These are phyloP conservation scores for Aspergillus fijiensis DNA, from an alignment of 2,329 filamentous ascomycete genomes.

Conservation along the genomic window DNA sequence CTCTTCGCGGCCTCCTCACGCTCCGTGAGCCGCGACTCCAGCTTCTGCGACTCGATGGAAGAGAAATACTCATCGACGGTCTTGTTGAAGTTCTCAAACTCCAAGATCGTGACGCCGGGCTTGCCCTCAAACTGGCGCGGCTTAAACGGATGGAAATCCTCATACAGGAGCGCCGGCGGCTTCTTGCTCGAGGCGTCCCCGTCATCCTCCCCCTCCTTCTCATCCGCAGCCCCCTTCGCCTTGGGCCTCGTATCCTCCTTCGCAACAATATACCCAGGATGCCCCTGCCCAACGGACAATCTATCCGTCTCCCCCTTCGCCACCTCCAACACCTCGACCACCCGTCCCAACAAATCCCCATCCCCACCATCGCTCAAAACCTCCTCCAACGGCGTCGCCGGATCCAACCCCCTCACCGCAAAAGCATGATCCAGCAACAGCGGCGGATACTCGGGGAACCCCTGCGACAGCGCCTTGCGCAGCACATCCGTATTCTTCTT, in stretches of 20 bases:
- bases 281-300: slow-evolving; percentile 64
- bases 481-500: slow-evolving; percentile 75
- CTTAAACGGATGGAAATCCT: slow-evolving; percentile 92
- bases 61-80: slow-evolving; percentile 97
- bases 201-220: slow-evolving; percentile 34
- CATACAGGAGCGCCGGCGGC: slow-evolving; percentile 64
- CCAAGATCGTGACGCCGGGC: slow-evolving; percentile 64
- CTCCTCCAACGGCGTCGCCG: slow-evolving; percentile 63
- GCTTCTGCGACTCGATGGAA: slow-evolving; percentile 87
- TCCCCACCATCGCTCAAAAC: slow-evolving; percentile 66
- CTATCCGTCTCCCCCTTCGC: slow-evolving; percentile 68
- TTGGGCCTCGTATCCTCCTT: slow-evolving; percentile 50
- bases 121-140: slow-evolving; percentile 76
- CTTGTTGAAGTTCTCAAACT: slow-evolving; percentile 83
- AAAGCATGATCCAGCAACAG: slow-evolving; percentile 85
- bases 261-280: slow-evolving; percentile 86
- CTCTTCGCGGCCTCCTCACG: slow-evolving; percentile 76
- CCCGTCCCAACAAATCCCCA: slow-evolving; percentile 57
- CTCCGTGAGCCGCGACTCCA: slow-evolving; percentile 80
- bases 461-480: slow-evolving; percentile 75
- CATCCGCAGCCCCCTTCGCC: slow-evolving; percentile 21
- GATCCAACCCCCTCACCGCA: slow-evolving; percentile 67
- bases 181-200: slow-evolving; percentile 33
- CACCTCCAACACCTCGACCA: slow-evolving; percentile 67
- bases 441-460: slow-evolving; percentile 85